Evolutionary conservation across 129 eudicot species (phyloP).

Genomic region (Flaveria trinervia): DNA sequence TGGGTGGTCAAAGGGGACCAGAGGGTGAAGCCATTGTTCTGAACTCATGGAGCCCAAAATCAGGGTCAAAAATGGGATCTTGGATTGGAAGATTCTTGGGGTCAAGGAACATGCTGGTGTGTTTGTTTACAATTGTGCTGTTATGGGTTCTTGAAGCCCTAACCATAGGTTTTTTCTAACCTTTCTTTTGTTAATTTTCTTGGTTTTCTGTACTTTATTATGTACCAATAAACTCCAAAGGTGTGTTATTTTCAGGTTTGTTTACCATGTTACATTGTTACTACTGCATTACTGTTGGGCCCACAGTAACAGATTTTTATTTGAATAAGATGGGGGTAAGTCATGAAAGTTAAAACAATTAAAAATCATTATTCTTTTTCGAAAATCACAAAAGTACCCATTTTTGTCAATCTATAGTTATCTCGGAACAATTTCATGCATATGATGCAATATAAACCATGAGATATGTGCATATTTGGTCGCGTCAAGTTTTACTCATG

Average conservation of each 20-base stretch:
- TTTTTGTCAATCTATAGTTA: not conserved
- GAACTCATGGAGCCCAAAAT: conserved; percentile 64
- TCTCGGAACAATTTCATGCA: not conserved
- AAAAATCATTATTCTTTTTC: not conserved
- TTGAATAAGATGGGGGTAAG: not conserved
- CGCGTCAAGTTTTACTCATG: not conserved
- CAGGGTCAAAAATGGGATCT: conserved; percentile 48
- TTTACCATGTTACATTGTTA: conserved; percentile 11
- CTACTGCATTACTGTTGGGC: conserved; percentile 6
- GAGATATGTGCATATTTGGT: not conserved
- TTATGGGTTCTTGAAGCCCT: conserved; percentile 69
- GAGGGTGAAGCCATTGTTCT: conserved; percentile 70
- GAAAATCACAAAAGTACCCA: not conserved
- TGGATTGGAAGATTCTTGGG: conserved; percentile 74
- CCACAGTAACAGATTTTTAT: conserved; percentile 1
- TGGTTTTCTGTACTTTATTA: conserved; percentile 29
- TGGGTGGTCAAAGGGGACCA: conserved; percentile 76
- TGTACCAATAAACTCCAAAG: conserved; percentile 33
- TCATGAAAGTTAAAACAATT: not conserved
- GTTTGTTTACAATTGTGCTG: conserved; percentile 82
- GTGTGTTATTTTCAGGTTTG: conserved; percentile 25
- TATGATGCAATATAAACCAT: not conserved
- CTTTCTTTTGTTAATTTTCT: conserved; percentile 22
- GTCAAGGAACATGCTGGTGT: conserved; percentile 71
- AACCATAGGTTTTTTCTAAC: conserved; percentile 31